Evolutionary conservation across 2,329 filamentous ascomycete species (phyloP).

Genomic region (Fusarium euwallaceae): DNA sequence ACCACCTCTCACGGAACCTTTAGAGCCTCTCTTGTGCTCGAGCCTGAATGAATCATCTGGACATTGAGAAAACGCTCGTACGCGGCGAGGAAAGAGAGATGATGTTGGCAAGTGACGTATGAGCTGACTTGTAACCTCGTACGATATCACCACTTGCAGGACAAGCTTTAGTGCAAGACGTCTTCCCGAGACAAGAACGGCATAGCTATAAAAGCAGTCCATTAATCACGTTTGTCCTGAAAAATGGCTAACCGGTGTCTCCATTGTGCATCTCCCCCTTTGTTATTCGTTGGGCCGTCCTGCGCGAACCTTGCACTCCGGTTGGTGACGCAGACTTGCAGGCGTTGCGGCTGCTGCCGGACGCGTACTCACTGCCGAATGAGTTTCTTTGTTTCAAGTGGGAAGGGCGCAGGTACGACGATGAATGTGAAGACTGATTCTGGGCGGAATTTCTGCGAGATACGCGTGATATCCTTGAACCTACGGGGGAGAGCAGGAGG

Average conservation of each 20-base stretch:
- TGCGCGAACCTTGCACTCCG: background rate
- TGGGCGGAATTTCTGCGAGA: background rate
- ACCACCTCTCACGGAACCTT: background rate
- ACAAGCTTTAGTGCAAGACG: background rate
- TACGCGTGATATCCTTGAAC: background rate
- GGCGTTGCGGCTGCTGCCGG: background rate
- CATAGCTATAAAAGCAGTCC: background rate
- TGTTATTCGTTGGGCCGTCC: background rate
- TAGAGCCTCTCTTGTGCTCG: background rate
- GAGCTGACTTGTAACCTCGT: conserved; percentile 1
- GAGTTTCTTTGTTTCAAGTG: background rate
- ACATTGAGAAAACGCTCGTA: background rate
- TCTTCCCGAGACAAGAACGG: background rate
- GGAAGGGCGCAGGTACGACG: background rate
- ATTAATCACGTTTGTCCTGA: background rate
- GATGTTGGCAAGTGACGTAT: background rate
- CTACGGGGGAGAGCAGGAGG: background rate
- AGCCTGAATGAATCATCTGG: background rate
- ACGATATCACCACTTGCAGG: background rate
- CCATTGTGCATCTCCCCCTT: background rate
- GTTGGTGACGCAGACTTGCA: background rate
- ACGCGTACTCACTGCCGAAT: background rate
- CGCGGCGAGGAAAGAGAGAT: background rate
- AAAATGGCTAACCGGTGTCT: background rate
- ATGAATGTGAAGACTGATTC: background rate